Conservation (phyloP, 164 flowering plant species). For the Annona squamosa region DNA sequence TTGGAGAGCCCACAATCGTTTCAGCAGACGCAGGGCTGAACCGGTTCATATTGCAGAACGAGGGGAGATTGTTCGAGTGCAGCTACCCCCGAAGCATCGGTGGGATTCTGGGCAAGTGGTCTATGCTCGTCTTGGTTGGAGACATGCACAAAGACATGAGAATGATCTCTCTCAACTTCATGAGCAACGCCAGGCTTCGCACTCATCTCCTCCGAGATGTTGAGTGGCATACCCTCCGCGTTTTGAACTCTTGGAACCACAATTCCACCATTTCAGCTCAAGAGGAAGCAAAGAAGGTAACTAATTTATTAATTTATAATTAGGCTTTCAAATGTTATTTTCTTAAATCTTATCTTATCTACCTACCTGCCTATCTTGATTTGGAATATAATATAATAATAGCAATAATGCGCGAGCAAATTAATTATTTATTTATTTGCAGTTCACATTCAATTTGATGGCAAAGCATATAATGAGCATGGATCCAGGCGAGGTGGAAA, state of each 20-base stretch:
- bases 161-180: slow-evolving; percentile 67
- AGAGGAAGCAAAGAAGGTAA: slow-evolving; percentile 91
- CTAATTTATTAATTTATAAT: too few relatives aligned
- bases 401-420: neutral
- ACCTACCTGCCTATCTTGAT: too few relatives aligned
- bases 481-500: slow-evolving; percentile 71
- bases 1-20: slow-evolving; percentile 77
- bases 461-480: slow-evolving; percentile 90
- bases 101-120: slow-evolving; percentile 91
- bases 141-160: slow-evolving; percentile 95
- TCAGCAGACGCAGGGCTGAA: slow-evolving; percentile 83
- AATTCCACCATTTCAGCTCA: slow-evolving; percentile 60
- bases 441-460: slow-evolving; percentile 96
- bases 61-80: slow-evolving; percentile 81
- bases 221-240: slow-evolving; percentile 57
- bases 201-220: slow-evolving; percentile 60
- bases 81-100: slow-evolving; percentile 87
- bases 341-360: too few relatives aligned
- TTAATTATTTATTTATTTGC: slow-evolving; percentile 6
- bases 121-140: slow-evolving; percentile 82
- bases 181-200: slow-evolving; percentile 64
- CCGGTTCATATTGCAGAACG: slow-evolving; percentile 67
- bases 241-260: slow-evolving; percentile 58
- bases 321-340: too few relatives aligned
- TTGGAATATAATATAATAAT: neutral